Percentiles rank a stretch among this genome's conserved stretches.
Evolutionary conservation across 495 filamentous ascomycete species (phyloP).

Genomic region (Penicillium flavigenum): DNA sequence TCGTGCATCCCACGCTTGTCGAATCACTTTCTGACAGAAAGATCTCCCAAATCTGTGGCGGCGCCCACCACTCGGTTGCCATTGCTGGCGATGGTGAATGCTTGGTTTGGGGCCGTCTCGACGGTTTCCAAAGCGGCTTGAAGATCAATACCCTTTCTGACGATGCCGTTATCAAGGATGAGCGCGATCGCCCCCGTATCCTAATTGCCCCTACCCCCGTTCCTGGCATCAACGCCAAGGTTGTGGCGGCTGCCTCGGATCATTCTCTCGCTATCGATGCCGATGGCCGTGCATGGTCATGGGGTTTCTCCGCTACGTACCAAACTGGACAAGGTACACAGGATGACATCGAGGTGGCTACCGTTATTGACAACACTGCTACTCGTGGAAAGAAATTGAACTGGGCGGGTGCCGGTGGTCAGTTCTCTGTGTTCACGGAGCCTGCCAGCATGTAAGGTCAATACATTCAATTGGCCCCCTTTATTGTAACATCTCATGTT

Average conservation of each 20-base stretch:
- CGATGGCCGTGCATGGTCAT: constrained; percentile 58
- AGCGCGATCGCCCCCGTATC: constrained; percentile 52
- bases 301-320: constrained; percentile 64
- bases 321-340: constrained; percentile 60
- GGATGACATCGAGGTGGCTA: constrained; percentile 59
- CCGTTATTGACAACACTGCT: constrained; percentile 59
- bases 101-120: constrained; percentile 60
- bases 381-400: constrained; percentile 54
- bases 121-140: constrained; percentile 58
- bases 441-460: constrained; percentile 21
- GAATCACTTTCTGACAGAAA: constrained; percentile 50
- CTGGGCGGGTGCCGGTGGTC: constrained; percentile 62
- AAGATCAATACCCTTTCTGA: constrained; percentile 51
- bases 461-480: neutral
- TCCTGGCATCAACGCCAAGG: constrained; percentile 44
- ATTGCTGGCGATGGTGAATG: constrained; percentile 53
- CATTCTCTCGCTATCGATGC: constrained; percentile 58
- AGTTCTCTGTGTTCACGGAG: constrained; percentile 55
- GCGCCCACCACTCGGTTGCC: constrained; percentile 59
- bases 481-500: constrained; percentile 1
- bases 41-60: constrained; percentile 52
- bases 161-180: constrained; percentile 49
- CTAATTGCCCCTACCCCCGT: constrained; percentile 53
- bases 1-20: constrained; percentile 59
- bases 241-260: constrained; percentile 53